Evolutionary conservation across 306 rosid species (phyloP), one percentile per base, ranked within the genome.

Genomic region (Fragaria ananassa): DNA sequence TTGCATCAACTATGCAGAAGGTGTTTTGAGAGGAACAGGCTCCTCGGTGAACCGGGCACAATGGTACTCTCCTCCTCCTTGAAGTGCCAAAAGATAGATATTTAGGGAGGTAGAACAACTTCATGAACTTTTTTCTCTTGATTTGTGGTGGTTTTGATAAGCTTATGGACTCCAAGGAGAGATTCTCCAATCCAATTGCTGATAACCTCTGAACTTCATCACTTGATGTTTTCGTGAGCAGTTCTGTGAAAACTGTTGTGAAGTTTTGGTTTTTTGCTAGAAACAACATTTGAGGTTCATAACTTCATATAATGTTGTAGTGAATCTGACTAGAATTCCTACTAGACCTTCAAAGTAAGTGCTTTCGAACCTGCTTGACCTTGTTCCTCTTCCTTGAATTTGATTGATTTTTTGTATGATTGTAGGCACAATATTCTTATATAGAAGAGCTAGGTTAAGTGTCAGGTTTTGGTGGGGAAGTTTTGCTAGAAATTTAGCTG

Each of bases 171-270:
- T 79, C 82, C 29, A 57, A 68, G 15, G 91, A 87, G 47, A 87
- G 87, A 75, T 85, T 85, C 85, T 72, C 87, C 78, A 87, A 61
- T 76, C 83, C 88, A 41, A 72, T 75, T 53, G 88, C 88, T 12
- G 91, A 82, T 75, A 82, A 75, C 86, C 76, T 84, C 76, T 68
- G 90, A 23, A 87, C 85, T 70, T 87, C 85, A 39, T 87, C 81
- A 60, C 85, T 80, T 21, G 82, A 77, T 47, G 85, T 71, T 64
- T 53, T 68, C 51, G 25, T 29, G 17, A 87, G 85, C 47, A 87
- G 76, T 39, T 80, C 88, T 10, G 83, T 71, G 75, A 87, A 84
- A 29, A 80, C 71, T 54, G 70, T 15, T 3, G 91, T 80, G 23
- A 87, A 82, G n/a, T 82, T 75, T 61, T 74, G 82, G 69, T 60